Percentiles rank a stretch among this genome's conserved stretches.
Conservation (phyloP, 768 basidiomycete species). For the Kockovaella imperatae region DNA sequence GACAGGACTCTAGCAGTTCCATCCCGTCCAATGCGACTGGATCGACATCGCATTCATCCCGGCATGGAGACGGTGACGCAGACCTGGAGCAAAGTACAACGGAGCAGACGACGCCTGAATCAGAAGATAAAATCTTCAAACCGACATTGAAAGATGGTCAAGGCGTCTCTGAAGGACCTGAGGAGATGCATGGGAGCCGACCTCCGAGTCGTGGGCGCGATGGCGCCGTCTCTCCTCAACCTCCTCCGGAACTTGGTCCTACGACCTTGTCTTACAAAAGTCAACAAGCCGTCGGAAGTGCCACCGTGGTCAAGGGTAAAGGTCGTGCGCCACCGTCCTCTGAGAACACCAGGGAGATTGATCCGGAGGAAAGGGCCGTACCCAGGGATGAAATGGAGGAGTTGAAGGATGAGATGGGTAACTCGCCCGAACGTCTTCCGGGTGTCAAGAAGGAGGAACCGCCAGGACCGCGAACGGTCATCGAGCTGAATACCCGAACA, state of each 20-base stretch:
- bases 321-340: background rate
- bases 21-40: slow-evolving; percentile 22
- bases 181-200: background rate
- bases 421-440: slow-evolving; percentile 20
- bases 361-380: slow-evolving; percentile 13
- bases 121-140: slow-evolving; percentile 1
- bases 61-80: no score
- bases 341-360: slow-evolving; percentile 5
- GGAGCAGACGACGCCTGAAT: slow-evolving; percentile 3
- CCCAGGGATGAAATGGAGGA: slow-evolving; percentile 11
- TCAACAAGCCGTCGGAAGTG: background rate
- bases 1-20: slow-evolving; percentile 9
- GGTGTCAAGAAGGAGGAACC: slow-evolving; percentile 34
- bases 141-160: slow-evolving; percentile 3
- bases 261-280: no score
- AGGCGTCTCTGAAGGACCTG: background rate
- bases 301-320: background rate
- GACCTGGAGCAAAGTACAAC: no score
- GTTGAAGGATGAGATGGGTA: slow-evolving; percentile 29
- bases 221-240: no score
- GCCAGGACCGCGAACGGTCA: slow-evolving; percentile 38
- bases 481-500: slow-evolving; percentile 36
- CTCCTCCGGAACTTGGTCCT: no score
- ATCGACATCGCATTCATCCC: no score
- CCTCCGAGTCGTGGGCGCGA: no score